phyloP scores from a whole-genome alignment of 1,139 yeast species.

The Geotrichum australiense region DNA sequence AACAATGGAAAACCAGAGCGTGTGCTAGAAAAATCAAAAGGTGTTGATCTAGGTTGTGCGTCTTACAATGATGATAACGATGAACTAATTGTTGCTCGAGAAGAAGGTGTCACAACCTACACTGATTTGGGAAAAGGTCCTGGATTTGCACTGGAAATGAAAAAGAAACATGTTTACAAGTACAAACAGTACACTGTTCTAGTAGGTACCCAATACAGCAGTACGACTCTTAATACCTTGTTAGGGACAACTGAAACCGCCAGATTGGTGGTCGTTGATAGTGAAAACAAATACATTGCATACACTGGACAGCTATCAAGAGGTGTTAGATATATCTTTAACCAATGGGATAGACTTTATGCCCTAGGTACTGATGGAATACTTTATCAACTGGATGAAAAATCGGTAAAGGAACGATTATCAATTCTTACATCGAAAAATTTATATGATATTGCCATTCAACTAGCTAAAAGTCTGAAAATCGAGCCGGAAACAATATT shows the following conservation, averaged over 20 bases:
- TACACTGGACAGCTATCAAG: slow-evolving; percentile 63
- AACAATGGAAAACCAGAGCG: slow-evolving; percentile 63
- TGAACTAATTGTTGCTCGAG: slow-evolving; percentile 47
- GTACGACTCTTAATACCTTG: slow-evolving; percentile 18
- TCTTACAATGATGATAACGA: slow-evolving; percentile 30
- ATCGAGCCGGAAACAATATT: slow-evolving; percentile 37
- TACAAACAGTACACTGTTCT: slow-evolving; percentile 48
- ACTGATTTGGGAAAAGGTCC: slow-evolving; percentile 50
- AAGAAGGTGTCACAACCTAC: slow-evolving; percentile 48
- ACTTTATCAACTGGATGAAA: slow-evolving; percentile 61
- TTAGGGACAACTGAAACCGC: slow-evolving; percentile 30
- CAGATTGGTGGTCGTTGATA: slow-evolving; percentile 59
- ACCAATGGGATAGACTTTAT: slow-evolving; percentile 50
- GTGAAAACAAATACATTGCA: slow-evolving; percentile 61
- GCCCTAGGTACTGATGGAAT: slow-evolving; percentile 71
- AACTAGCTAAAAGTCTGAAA: slow-evolving; percentile 47
- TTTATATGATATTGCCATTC: slow-evolving; percentile 64
- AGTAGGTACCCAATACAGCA: slow-evolving; percentile 36
- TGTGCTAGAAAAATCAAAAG: slow-evolving; percentile 53
- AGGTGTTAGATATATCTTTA: slow-evolving; percentile 50
- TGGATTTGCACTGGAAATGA: slow-evolving; percentile 51
- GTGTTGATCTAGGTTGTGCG: slow-evolving; percentile 68
- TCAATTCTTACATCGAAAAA: slow-evolving; percentile 64
- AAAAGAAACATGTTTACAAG: slow-evolving; percentile 49
- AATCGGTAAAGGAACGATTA: slow-evolving; percentile 58